These are phyloP conservation scores for Ustilago hordei DNA, from an alignment of 1,284 basidiomycete genomes.

Conservation along the genomic window DNA sequence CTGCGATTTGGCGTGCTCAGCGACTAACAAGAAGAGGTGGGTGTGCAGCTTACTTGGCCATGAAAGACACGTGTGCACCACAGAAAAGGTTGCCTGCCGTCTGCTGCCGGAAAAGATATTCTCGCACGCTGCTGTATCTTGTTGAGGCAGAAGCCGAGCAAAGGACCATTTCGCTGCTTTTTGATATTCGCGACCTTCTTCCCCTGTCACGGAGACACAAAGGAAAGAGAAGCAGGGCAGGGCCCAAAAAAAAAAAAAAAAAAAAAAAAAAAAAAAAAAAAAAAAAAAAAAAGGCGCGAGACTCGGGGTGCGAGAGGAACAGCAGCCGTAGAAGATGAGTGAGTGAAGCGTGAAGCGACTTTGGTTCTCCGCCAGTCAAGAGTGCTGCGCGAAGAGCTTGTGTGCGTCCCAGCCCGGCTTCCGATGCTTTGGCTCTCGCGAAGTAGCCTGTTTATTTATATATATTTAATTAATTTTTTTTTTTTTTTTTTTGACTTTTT, in stretches of 20 bases:
- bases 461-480: too few relatives aligned
- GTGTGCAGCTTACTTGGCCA: too few relatives aligned
- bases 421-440: background rate
- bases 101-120: background rate
- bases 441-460: background rate
- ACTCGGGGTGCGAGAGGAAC: background rate
- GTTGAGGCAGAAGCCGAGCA: background rate
- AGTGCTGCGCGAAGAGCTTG: slow-evolving; percentile 11
- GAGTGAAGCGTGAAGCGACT: slow-evolving; percentile 6
- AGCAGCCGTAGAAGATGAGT: slow-evolving; percentile 16
- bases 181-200: background rate
- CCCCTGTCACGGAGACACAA: background rate
- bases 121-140: background rate
- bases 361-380: slow-evolving; percentile 3
- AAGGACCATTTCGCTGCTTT: background rate
- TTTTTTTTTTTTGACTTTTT: background rate
- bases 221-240: background rate
- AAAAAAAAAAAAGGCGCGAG: background rate
- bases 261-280: too few relatives aligned
- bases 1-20: too few relatives aligned
- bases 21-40: too few relatives aligned
- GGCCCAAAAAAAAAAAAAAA: too few relatives aligned
- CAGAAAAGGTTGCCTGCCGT: background rate
- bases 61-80: too few relatives aligned
- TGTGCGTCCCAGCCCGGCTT: slow-evolving; percentile 7